Evolutionary conservation across 805 yeast species (phyloP), one percentile per base, ranked within the genome.

Genomic region (Teunomyces atbi): DNA sequence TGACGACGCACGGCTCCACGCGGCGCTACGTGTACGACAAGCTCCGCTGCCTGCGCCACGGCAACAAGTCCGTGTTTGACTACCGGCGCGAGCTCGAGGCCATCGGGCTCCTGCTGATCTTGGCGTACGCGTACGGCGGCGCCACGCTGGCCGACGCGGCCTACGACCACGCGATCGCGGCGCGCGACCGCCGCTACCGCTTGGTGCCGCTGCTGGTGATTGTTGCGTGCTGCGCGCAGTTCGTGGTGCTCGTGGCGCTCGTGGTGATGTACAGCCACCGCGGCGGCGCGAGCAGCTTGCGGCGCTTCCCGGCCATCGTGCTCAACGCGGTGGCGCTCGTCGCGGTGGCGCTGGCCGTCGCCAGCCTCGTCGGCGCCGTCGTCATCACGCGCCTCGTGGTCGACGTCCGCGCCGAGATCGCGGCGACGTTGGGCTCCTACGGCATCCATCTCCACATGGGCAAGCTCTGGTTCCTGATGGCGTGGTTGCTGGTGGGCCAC

Each of bases 361-460:
- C 74, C 7, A 48, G 67, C n/a, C 21, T 57, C 0, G 58, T 65
- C 6, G 68, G 74, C 0, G 54, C 65, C 5, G 50, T 64, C 1
- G 41, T 65, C 1, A 58, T 73, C 34, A 62, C 74, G 0, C 40
- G 56, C 12, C 47, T 68, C 18, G 49, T 70, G 12, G 20, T 44
- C 4, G 40, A 42, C 1, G 54, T 75, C 11, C 59, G 58, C 45
- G 26, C 10, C 2, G 70, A 62, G 18, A 61, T 70, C 11, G 36
- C 33, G 4, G 43, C 26, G 6, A 71, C 68, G 18, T 59, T 81
- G 32, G 70, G 73, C 1, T 58, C 57, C 4, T 82, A 71, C 59
- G 85, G 86, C 0, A 62, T 82, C 10, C 47, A 57, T 7, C 55
- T 79, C 40, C 64, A 63, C 44, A 47, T 69, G 13, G 83, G 86